Base-by-base conservation (phyloP, 495 filamentous ascomycete species). In the Podospora pseudoanserina region DNA sequence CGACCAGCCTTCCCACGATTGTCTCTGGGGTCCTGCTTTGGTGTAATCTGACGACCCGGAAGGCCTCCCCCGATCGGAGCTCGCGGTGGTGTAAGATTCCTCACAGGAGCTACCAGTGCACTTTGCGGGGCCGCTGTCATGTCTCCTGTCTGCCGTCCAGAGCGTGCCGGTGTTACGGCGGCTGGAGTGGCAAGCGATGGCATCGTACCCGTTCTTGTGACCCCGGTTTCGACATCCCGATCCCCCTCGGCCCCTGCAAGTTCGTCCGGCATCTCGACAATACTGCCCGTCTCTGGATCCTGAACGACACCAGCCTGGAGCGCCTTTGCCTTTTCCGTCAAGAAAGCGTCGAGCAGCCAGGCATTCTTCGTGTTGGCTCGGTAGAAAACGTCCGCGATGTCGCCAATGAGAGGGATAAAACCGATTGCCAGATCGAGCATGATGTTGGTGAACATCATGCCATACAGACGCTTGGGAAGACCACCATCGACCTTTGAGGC, bases 371-470 rank as follows among this genome's bases (percentile, higher is more conserved):
- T 93, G 74, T 96, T 96, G 76, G 88, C 85, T 49, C 84, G 76
- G 68, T 81, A 83, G 11, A 82, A 20, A 2, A 81, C 77, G 74
- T 98, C 95, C 49, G 85, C 85, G 27, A 98, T 27, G 72, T 97
- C 95, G 20, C 95, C 95, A 5, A 97, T 64, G 70, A 97, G 86
- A 0, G 95, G 95, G 20, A 97, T 81, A 7, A 99, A 80, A 16
- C 95, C 95, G 56, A 97, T 83, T 64, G 86, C 72, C 69, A 96
- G 91, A 77, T 97, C 95, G 30, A 94, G 63, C 3, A 87, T 60
- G 58, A 97, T 84, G 77, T 96, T 92, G 67, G 91, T 76, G 64
- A 91, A 66, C 94, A 98, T 97, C 72, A 81, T 79, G n/a, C 75
- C 76, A 55, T 78, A 80, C 44, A 93, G 73, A 1, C 68, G 66